Evolutionary conservation across 176 grass and related monocot genomes (phyloP).

Genomic region (Miscanthus lutarioriparius): DNA sequence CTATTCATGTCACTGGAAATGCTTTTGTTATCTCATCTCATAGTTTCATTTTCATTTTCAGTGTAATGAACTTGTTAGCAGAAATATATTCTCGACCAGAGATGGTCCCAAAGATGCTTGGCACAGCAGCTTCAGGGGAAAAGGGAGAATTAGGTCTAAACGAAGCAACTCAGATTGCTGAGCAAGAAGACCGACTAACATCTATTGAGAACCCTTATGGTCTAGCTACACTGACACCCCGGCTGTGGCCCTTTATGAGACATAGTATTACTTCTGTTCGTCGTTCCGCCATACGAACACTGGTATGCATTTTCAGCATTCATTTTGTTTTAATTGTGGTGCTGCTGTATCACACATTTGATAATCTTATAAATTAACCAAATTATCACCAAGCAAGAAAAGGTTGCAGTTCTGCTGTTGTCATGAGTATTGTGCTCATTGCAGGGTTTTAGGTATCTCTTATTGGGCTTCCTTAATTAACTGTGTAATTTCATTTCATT

Average conservation of each 20-base stretch:
- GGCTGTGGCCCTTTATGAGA: constrained; percentile 97
- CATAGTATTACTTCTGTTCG: constrained; percentile 96
- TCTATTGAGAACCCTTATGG: constrained; percentile 77
- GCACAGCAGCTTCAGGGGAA: constrained; percentile 46
- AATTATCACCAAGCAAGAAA: background rate
- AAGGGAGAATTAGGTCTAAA: constrained; percentile 74
- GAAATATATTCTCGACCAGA: constrained; percentile 97
- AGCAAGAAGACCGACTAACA: constrained; percentile 49
- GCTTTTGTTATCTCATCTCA: constrained; percentile 11
- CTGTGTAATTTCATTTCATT: constrained; percentile 15
- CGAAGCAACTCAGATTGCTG: constrained; percentile 47
- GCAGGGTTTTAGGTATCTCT: background rate
- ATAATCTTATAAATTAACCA: background rate
- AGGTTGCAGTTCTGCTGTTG: constrained; percentile 14
- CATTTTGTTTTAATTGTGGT: constrained; percentile 8
- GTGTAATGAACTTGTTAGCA: constrained; percentile 99
- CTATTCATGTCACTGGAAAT: constrained; percentile 24
- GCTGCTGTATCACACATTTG: background rate
- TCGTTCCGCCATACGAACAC: constrained; percentile 81
- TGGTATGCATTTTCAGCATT: constrained; percentile 55
- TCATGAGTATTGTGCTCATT: constrained; percentile 8
- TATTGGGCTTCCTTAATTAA: constrained; percentile 35
- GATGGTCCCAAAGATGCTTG: constrained; percentile 97
- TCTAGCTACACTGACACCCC: constrained; percentile 77
- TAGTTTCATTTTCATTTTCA: constrained; percentile 51